phyloP scores from a whole-genome alignment of 2,329 filamentous ascomycete species.

The Gaeumannomyces tritici region DNA sequence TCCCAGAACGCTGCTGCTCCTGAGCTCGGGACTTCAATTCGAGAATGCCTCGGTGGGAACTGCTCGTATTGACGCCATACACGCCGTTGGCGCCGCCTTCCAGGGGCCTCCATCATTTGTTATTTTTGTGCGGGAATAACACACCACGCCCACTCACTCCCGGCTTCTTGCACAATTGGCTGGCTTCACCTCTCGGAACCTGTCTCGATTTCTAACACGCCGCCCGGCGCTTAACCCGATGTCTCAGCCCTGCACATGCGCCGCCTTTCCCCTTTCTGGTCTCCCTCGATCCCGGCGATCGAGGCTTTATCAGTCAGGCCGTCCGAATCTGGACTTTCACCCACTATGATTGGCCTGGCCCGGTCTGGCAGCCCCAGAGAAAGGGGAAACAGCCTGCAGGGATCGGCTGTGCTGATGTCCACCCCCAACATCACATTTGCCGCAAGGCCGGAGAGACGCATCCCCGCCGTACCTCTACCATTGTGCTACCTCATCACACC shows the following conservation, averaged over 20 bases:
- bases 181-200: background rate
- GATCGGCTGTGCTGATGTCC: background rate
- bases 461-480: background rate
- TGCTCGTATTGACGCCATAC: too few species aligned
- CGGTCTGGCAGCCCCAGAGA: background rate
- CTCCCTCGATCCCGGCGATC: background rate
- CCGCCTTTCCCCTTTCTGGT: background rate
- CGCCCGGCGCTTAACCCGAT: background rate
- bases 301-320: background rate
- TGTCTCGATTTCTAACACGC: background rate
- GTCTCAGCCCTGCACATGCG: background rate
- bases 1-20: background rate
- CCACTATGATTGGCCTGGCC: background rate
- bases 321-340: background rate
- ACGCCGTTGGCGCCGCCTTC: background rate
- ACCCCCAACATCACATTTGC: background rate
- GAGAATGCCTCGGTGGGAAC: too few species aligned
- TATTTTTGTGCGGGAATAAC: background rate
- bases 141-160: background rate
- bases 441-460: background rate
- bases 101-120: background rate
- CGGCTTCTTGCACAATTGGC: background rate
- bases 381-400: background rate
- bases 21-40: too few species aligned
- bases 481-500: background rate